phyloP scores from a whole-genome alignment of 768 basidiomycete genomes.

The Serpula lacrymans region DNA sequence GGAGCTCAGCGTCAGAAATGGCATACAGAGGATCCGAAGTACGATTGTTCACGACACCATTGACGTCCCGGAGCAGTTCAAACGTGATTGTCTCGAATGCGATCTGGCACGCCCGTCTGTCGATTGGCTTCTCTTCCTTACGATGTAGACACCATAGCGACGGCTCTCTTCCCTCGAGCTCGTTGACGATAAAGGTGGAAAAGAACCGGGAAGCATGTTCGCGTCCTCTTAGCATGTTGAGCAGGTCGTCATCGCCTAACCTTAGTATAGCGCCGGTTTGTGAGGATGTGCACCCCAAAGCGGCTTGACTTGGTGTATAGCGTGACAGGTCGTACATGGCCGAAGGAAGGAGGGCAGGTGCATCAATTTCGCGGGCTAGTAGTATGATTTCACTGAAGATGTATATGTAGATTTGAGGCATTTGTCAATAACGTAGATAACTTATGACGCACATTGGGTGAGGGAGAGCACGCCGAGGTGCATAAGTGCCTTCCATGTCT shows the following conservation, averaged over 20 bases:
- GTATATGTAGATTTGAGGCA: constrained; percentile 8
- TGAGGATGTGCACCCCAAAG: constrained; percentile 44
- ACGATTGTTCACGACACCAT: constrained; percentile 61
- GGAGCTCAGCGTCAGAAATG: constrained; percentile 61
- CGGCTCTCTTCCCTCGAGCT: constrained; percentile 63
- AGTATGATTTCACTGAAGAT: constrained; percentile 58
- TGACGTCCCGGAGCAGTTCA: constrained; percentile 70
- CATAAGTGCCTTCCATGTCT: constrained; percentile 46
- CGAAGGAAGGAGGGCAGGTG: constrained; percentile 60
- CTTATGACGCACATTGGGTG: constrained; percentile 61
- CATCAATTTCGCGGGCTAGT: constrained; percentile 54
- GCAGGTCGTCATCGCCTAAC: constrained; percentile 49
- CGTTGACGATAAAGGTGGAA: constrained; percentile 72
- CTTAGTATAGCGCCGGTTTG: constrained; percentile 36
- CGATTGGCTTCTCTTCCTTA: constrained; percentile 41
- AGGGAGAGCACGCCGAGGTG: constrained; percentile 51
- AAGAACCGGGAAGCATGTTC: constrained; percentile 72
- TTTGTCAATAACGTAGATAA: constrained; percentile 2
- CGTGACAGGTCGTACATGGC: constrained; percentile 83
- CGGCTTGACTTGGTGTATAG: constrained; percentile 57
- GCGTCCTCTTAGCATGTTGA: constrained; percentile 61
- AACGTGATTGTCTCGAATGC: constrained; percentile 75
- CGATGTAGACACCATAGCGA: constrained; percentile 47
- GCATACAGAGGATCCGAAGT: constrained; percentile 70
- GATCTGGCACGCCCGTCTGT: constrained; percentile 58